Conservation (phyloP, 1,139 yeast genomes). For the Blastobotrys raffinosifermentans region DNA sequence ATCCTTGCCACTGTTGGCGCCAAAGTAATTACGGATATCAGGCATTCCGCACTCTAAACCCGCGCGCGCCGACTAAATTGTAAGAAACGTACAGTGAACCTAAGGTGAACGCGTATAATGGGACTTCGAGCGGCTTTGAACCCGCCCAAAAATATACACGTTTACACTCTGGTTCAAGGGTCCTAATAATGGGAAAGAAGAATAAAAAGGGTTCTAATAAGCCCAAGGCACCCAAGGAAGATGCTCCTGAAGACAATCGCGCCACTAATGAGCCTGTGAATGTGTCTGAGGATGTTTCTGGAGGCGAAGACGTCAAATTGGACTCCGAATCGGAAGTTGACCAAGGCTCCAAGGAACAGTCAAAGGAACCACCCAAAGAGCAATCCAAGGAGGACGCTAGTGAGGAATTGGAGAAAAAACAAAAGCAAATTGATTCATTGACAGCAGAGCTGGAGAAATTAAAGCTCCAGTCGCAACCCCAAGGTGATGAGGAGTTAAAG, state of each 20-base stretch:
- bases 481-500: neutral
- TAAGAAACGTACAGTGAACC: no score
- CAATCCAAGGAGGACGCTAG: neutral
- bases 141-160: no score
- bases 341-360: neutral
- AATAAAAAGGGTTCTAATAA: conserved; percentile 7
- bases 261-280: no score
- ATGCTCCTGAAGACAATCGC: neutral
- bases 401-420: conserved; percentile 12
- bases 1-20: conserved; percentile 7
- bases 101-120: no score
- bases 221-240: conserved; percentile 3
- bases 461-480: conserved; percentile 6
- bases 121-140: no score
- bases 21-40: no score
- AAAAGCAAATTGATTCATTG: conserved; percentile 10
- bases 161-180: no score
- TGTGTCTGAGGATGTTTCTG: neutral
- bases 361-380: conserved; percentile 1
- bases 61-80: no score
- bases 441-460: conserved; percentile 10
- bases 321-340: neutral
- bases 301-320: neutral
- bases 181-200: conserved; percentile 12
- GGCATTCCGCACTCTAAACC: no score